Conservation (phyloP, 176 grass and related monocot species). For the Phragmites australis region DNA sequence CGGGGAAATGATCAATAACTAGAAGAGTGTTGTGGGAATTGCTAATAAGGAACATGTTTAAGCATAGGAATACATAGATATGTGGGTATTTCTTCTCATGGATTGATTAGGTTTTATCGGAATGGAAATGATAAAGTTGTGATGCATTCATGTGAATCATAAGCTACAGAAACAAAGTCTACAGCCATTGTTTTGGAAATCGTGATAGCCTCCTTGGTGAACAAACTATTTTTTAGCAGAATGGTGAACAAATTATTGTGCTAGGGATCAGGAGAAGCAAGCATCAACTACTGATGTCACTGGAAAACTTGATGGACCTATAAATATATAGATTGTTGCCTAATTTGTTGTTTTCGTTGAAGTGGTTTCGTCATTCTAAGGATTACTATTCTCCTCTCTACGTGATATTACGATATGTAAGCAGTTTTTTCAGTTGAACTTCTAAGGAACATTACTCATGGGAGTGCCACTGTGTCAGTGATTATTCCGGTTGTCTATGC, state of each 20-base stretch:
- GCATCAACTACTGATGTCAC: neutral
- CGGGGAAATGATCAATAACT: neutral
- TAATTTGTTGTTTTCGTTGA: neutral
- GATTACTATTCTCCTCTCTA: neutral
- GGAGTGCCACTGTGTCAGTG: neutral
- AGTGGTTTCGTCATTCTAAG: neutral
- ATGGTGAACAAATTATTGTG: neutral
- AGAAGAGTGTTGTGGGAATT: constrained; percentile 1
- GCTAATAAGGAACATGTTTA: neutral
- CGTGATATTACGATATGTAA: neutral
- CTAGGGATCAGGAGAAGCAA: neutral
- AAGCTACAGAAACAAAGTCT: neutral
- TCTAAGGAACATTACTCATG: constrained; percentile 4
- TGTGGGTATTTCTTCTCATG: neutral
- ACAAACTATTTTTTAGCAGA: neutral
- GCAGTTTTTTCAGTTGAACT: constrained; percentile 3
- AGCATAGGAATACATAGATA: neutral
- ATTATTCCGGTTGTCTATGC: constrained; percentile 1
- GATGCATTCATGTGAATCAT: constrained; percentile 12
- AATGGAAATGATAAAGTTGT: neutral
- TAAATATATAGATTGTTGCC: neutral
- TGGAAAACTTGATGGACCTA: neutral
- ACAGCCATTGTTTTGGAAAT: neutral
- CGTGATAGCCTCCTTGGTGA: neutral
- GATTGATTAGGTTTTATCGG: neutral